Percentiles rank a stretch among this genome's conserved stretches.
phyloP scores from a whole-genome alignment of 2,329 filamentous ascomycete species.

The Hypocrella siamensis region DNA sequence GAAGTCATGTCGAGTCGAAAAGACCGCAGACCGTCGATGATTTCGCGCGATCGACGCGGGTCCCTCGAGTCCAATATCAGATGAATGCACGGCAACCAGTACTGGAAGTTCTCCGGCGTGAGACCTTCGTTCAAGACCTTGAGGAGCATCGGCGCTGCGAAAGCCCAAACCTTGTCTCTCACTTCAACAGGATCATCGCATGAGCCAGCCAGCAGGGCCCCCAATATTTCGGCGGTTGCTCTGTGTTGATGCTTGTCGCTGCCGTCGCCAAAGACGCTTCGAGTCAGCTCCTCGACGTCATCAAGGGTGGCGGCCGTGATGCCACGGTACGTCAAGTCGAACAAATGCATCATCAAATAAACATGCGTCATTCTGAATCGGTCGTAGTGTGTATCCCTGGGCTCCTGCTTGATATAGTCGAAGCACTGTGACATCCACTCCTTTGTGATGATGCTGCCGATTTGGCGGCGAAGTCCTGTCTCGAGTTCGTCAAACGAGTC shows the following conservation, averaged over 20 bases:
- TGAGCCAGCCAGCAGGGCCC: slow-evolving; percentile 67
- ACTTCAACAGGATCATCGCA: slow-evolving; percentile 61
- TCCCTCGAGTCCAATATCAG: slow-evolving; percentile 80
- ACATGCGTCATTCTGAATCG: slow-evolving; percentile 82
- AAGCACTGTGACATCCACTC: slow-evolving; percentile 84
- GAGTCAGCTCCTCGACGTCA: slow-evolving; percentile 70
- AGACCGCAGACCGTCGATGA: slow-evolving; percentile 65
- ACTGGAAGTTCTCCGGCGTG: slow-evolving; percentile 84
- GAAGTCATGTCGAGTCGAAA: slow-evolving; percentile 90
- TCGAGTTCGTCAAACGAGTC: slow-evolving; percentile 69
- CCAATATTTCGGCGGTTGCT: slow-evolving; percentile 85
- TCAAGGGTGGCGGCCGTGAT: slow-evolving; percentile 66
- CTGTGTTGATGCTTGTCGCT: slow-evolving; percentile 96
- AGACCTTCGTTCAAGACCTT: slow-evolving; percentile 79
- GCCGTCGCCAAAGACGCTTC: slow-evolving; percentile 73
- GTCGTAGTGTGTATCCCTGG: slow-evolving; percentile 65
- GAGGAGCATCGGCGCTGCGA: slow-evolving; percentile 76
- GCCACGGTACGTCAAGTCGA: slow-evolving; percentile 75
- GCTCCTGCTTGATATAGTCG: slow-evolving; percentile 89
- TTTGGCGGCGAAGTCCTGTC: slow-evolving; percentile 54
- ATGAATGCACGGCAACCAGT: slow-evolving; percentile 91
- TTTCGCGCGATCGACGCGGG: slow-evolving; percentile 70
- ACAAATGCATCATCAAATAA: slow-evolving; percentile 74
- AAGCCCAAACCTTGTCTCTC: slow-evolving; percentile 69
- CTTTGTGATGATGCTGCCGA: slow-evolving; percentile 64